Base-by-base conservation (phyloP, 305 asterid genomes). In the Nicotiana rustica region DNA sequence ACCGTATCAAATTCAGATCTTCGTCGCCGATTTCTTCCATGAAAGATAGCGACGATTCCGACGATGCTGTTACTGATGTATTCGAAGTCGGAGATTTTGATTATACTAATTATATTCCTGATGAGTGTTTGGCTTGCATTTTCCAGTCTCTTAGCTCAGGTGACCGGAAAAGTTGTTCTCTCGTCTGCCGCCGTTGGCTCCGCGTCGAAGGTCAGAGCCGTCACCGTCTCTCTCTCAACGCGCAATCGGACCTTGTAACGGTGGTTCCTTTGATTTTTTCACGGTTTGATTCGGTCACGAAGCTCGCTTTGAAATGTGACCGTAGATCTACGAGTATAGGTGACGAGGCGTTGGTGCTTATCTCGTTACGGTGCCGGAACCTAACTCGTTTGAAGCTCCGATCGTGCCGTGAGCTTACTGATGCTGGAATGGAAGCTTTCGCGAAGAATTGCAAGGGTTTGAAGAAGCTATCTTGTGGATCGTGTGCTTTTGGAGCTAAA, bases 171-270 rank as follows among this genome's bases (percentile, higher is more conserved):
- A 88, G 86, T 52, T 88, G 91, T 35, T 90, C 97, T 0, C 71
- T 92, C 57, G 94, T 93, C 49, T 92, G 94, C 88, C 92, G 91
- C 75, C 92, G 97, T 18, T 93, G 98, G 98, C 89, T 90, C 17
- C 62, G 81, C 41, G 88, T 92, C 57, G 98, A 93, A 82, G 97
- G 95, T 5, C 97, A 93, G 90, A 93, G 92, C 86, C 98, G 97
- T 44, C 92, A 88, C 79, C 95, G 97, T 25, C 86, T 93, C 41
- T 90, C 97, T 3, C 93, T 93, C 41, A 88, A 92, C 60, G 95
- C 98, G n/a, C 85, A 80, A 81, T 82, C 91, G 38, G 91, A 89
- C 85, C 91, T 92, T 4, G 17, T 83, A 0, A 52, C 70, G 36
- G 83, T 75, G 5, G 55, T 90, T 4, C 87, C 92, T 6, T 79